Evolutionary conservation across 2,329 filamentous ascomycete species (phyloP), one percentile per base, ranked within the genome.

Genomic region (Fusarium ramigenum): DNA sequence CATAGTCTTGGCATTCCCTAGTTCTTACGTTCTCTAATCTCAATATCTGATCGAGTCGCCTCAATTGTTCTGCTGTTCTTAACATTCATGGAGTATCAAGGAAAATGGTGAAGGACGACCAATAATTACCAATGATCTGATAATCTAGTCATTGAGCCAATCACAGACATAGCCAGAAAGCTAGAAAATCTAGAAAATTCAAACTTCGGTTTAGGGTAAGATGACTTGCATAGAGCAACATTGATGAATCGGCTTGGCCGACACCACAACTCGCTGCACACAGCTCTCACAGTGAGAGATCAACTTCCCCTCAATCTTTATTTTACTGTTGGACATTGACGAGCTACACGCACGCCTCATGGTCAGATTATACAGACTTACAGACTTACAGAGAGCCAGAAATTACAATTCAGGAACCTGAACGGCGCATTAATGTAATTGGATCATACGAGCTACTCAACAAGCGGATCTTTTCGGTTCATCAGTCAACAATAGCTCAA

Each of bases 381-480:
- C 25, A 57, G 52, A 37, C 36, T 37, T 18, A 19, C 16, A 37
- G 36, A 37, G 36, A 43, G 23, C 23, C 21, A 25, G 57, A 49
- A 58, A 61, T 25, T 53, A 34, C 28, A 11, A 21, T 54, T 43
- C 30, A 42, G 53, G 53, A 15, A 15, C 28, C 25, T 37, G 23
- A 37, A 25, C n/a, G 25, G 23, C 21, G 18, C 18, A 23, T 39
- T 54, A 59, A 64, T 49, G 65, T 54, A 21, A 47, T 47, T 21
- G 46, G 50, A 72, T 76, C 74, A 56, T 75, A 75, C 63, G 72
- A 75, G 66, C 30, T 52, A 50, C 34, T 46, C 39, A 42, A 56
- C 28, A 46, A 60, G 61, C 60, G 69, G 66, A 54, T 63, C 23
- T 56, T 66, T 46, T 70, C 70, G 66, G 56, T 56, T 62, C 57